A percentile compares a stretch with the other conserved stretches of the same genome.
phyloP scores from a whole-genome alignment of 257 asterid species.

The Solanum neorickii region DNA sequence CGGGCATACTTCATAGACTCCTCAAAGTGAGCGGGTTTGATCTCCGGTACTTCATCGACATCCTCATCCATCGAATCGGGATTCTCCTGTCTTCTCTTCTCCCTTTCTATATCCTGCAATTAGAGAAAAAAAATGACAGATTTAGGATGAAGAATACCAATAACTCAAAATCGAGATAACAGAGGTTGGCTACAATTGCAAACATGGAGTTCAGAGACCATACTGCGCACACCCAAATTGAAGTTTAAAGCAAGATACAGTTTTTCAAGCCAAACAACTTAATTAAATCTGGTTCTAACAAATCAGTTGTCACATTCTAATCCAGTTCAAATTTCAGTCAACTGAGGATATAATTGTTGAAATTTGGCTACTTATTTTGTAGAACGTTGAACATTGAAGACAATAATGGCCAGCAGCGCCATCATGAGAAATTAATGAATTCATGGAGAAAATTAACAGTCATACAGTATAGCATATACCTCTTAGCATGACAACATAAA shows the following conservation, averaged over 20 bases:
- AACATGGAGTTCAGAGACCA: background rate
- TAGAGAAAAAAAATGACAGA: background rate
- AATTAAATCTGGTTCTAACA: background rate
- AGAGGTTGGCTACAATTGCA: background rate
- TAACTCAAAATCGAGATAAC: background rate
- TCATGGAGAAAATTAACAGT: background rate
- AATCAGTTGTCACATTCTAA: background rate
- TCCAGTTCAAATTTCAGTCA: background rate
- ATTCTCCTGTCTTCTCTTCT: conserved; percentile 24
- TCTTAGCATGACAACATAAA: background rate
- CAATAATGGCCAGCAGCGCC: background rate
- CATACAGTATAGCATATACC: background rate
- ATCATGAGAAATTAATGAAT: background rate
- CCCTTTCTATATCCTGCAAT: conserved; percentile 47
- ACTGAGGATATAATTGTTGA: background rate
- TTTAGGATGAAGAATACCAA: background rate
- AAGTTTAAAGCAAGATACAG: background rate
- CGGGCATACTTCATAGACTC: conserved; percentile 65
- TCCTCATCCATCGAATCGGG: conserved; percentile 51
- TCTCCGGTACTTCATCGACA: conserved; percentile 39
- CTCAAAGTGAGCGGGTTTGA: conserved; percentile 52
- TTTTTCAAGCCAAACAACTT: background rate
- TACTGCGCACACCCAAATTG: background rate
- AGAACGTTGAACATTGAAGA: background rate
- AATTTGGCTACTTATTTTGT: background rate